Conservation (phyloP, 495 filamentous ascomycete genomes). For the Durotheca rogersii region DNA sequence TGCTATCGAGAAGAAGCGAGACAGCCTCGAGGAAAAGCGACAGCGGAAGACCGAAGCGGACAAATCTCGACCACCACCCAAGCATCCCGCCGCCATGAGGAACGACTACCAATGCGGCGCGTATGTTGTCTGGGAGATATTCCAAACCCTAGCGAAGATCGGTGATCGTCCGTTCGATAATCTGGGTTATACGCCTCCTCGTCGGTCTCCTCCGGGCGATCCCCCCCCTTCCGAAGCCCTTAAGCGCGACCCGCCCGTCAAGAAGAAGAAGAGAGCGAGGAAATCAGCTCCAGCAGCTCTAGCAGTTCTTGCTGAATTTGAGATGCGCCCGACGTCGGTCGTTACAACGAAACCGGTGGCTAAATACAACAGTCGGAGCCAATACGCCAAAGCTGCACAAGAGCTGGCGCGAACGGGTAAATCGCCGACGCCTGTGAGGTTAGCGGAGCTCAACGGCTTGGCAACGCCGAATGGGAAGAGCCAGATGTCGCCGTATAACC, state of each 20-base stretch:
- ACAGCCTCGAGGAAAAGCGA: conserved; percentile 16
- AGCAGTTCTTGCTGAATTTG: not conserved
- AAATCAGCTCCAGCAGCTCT: conserved; percentile 32
- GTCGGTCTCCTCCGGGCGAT: conserved; percentile 12
- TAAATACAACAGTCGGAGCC: conserved; percentile 19
- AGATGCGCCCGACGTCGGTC: conserved; percentile 6
- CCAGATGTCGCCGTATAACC: not conserved
- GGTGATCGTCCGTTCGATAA: conserved; percentile 34
- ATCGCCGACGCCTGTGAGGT: conserved; percentile 13
- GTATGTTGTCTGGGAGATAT: conserved; percentile 38
- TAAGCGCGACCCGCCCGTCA: conserved; percentile 16
- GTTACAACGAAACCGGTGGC: conserved; percentile 14
- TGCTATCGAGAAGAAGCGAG: conserved; percentile 26
- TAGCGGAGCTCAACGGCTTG: conserved; percentile 11
- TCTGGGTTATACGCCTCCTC: conserved; percentile 27
- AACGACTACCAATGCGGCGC: conserved; percentile 38
- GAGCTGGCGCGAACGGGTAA: conserved; percentile 28
- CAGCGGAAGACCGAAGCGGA: conserved; percentile 19
- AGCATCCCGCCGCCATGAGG: conserved; percentile 36
- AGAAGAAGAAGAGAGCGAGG: conserved; percentile 34
- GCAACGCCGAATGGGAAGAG: conserved; percentile 8
- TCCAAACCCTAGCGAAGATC: conserved; percentile 34
- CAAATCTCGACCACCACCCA: conserved; percentile 32
- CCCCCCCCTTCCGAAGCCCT: conserved; percentile 4
- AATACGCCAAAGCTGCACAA: conserved; percentile 26